Conservation (phyloP, 495 filamentous ascomycete genomes). For the Daldinia loculata region DNA sequence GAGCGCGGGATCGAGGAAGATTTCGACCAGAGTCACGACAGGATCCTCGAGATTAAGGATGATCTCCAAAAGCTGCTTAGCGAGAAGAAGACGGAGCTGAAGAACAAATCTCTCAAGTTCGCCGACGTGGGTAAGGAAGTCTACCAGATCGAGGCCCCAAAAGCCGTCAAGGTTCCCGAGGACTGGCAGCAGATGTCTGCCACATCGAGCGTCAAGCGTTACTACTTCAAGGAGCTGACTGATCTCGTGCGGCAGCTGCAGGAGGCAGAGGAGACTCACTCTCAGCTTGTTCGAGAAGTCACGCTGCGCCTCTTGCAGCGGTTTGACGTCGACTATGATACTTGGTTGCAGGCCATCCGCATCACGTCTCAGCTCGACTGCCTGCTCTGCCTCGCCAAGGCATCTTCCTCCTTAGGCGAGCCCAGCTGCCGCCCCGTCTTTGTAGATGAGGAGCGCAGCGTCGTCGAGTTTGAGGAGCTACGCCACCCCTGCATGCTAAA, state of each 20-base stretch:
- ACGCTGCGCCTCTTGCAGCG: conserved; percentile 81
- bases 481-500: conserved; percentile 94
- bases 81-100: conserved; percentile 71
- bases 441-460: conserved; percentile 81
- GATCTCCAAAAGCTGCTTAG: conserved; percentile 77
- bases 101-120: conserved; percentile 75
- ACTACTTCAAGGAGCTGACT: conserved; percentile 88
- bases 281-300: conserved; percentile 90
- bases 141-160: conserved; percentile 92
- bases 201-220: conserved; percentile 88
- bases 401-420: conserved; percentile 81
- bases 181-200: conserved; percentile 96
- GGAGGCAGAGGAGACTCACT: conserved; percentile 93
- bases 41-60: conserved; percentile 73
- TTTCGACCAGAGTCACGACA: conserved; percentile 86
- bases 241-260: conserved; percentile 83
- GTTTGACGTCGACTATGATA: conserved; percentile 86
- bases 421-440: conserved; percentile 90
- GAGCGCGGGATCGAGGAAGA: conserved; percentile 90
- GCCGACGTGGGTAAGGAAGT: conserved; percentile 95
- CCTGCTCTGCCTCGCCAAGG: conserved; percentile 88
- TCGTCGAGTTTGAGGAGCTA: conserved; percentile 89
- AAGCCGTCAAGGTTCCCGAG: conserved; percentile 85
- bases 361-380: conserved; percentile 94
- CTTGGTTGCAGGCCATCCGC: conserved; percentile 88